Evolutionary conservation across 768 basidiomycete species (phyloP).

Genomic region (Arthromyces matolae): DNA sequence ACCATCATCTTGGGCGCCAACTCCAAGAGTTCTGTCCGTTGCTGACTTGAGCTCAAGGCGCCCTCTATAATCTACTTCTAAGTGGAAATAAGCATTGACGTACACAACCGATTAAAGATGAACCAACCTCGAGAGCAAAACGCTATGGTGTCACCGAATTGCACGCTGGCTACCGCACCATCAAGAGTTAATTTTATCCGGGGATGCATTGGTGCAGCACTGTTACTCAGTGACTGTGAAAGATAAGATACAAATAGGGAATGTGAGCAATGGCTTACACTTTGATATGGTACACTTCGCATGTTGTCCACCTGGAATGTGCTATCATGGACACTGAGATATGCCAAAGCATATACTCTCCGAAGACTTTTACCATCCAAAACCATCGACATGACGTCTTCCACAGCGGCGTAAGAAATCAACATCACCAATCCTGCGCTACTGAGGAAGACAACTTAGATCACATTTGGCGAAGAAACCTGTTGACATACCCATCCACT

Average conservation of each 20-base stretch:
- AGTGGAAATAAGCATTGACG: background rate
- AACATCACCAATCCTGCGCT: slow-evolving; percentile 57
- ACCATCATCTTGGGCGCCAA: slow-evolving; percentile 49
- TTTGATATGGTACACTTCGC: slow-evolving; percentile 69
- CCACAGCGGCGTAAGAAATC: slow-evolving; percentile 61
- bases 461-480: background rate
- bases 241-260: background rate
- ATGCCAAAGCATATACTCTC: slow-evolving; percentile 62
- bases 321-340: slow-evolving; percentile 40
- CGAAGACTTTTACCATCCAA: slow-evolving; percentile 44
- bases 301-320: slow-evolving; percentile 45
- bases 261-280: slow-evolving; percentile 41
- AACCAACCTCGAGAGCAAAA: slow-evolving; percentile 60
- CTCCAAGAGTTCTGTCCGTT: slow-evolving; percentile 65
- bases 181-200: slow-evolving; percentile 57
- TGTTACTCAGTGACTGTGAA: slow-evolving; percentile 51
- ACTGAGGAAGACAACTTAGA: background rate
- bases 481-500: slow-evolving; percentile 49
- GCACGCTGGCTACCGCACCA: slow-evolving; percentile 57
- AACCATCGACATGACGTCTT: slow-evolving; percentile 37
- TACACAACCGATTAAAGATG: background rate
- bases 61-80: slow-evolving; percentile 69
- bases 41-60: slow-evolving; percentile 68
- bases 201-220: slow-evolving; percentile 70
- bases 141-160: slow-evolving; percentile 76